Conservation (phyloP, 1,284 basidiomycete genomes). For the Heliocybe sulcata region DNA sequence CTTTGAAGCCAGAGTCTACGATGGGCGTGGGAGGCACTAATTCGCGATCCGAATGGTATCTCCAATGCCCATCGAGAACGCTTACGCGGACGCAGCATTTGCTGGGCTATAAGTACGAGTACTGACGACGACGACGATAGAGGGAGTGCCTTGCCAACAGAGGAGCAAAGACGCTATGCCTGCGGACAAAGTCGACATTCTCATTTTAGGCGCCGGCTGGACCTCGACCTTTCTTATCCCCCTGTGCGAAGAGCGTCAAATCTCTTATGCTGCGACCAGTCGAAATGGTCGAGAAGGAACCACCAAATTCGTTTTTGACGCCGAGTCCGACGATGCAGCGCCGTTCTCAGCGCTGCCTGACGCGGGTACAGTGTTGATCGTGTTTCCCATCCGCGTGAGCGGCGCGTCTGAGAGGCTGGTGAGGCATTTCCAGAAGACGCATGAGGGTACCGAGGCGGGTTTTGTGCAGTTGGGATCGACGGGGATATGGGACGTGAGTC, state of each 20-base stretch:
- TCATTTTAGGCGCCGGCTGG: slow-evolving; percentile 69
- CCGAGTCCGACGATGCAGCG: slow-evolving; percentile 30
- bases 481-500: slow-evolving; percentile 54
- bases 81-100: background rate
- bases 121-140: no score
- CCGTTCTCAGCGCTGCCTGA: slow-evolving; percentile 42
- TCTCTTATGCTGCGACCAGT: slow-evolving; percentile 50
- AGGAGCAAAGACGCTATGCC: background rate
- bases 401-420: slow-evolving; percentile 36
- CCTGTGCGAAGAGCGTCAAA: slow-evolving; percentile 31
- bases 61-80: background rate
- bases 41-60: background rate
- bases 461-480: slow-evolving; percentile 60
- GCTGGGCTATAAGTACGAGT: background rate
- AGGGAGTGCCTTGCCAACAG: background rate
- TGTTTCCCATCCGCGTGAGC: slow-evolving; percentile 46
- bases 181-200: slow-evolving; percentile 36
- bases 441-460: slow-evolving; percentile 17
- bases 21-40: background rate
- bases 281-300: slow-evolving; percentile 37
- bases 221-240: slow-evolving; percentile 57
- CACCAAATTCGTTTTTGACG: slow-evolving; percentile 43
- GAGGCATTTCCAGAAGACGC: slow-evolving; percentile 25
- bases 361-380: slow-evolving; percentile 52
- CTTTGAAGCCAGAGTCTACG: background rate